Conservation (phyloP, 768 basidiomycete species). For the Pleurotus salmoneostramineus region DNA sequence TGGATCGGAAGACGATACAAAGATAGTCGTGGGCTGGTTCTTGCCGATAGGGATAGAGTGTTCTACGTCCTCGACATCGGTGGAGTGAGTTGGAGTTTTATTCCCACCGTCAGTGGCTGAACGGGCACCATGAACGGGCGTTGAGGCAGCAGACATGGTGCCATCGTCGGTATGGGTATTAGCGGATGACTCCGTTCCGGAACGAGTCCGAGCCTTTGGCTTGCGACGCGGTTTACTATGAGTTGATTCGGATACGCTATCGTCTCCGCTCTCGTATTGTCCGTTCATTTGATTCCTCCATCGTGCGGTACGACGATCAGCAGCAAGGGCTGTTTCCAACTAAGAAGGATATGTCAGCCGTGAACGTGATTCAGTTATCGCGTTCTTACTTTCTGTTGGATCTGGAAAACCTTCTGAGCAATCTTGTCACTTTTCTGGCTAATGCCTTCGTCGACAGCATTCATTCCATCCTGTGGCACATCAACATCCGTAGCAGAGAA, state of each 20-base stretch:
- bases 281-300: slow-evolving; percentile 28
- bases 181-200: slow-evolving; percentile 63
- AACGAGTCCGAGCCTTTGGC: slow-evolving; percentile 45
- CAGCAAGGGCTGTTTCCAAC: slow-evolving; percentile 73
- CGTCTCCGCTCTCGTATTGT: slow-evolving; percentile 48
- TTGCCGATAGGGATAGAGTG: slow-evolving; percentile 9
- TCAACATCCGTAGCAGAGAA: slow-evolving; percentile 74
- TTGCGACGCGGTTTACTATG: slow-evolving; percentile 38
- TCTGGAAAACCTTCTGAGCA: slow-evolving; percentile 81
- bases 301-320: slow-evolving; percentile 46
- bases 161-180: slow-evolving; percentile 24
- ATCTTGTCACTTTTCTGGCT: slow-evolving; percentile 84
- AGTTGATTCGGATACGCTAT: slow-evolving; percentile 47
- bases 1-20: neutral
- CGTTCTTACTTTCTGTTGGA: slow-evolving; percentile 78
- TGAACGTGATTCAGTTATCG: neutral
- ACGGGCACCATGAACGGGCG: slow-evolving; percentile 20
- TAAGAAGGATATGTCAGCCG: slow-evolving; percentile 22
- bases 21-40: neutral
- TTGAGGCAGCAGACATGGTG: slow-evolving; percentile 17
- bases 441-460: slow-evolving; percentile 83
- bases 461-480: slow-evolving; percentile 71
- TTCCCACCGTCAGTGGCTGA: slow-evolving; percentile 27
- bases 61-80: slow-evolving; percentile 30
- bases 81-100: slow-evolving; percentile 40